These are phyloP conservation scores for Draba incana DNA, from an alignment of 345 rosid genomes.

Conservation along the genomic window DNA sequence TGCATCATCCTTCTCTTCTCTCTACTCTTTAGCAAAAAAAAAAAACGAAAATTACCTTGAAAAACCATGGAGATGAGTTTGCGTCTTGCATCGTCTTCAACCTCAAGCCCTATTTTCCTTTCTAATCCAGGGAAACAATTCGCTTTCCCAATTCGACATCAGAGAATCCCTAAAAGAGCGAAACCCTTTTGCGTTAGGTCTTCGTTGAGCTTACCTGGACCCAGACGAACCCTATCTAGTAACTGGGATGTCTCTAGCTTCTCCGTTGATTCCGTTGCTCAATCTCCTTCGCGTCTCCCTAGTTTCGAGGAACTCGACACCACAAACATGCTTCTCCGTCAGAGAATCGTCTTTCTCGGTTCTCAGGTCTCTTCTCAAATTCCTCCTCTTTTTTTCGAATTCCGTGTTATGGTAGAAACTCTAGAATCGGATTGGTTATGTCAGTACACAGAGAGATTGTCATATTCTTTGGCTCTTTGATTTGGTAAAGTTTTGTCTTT, in stretches of 20 bases:
- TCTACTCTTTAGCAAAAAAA: not conserved
- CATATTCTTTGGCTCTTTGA: not conserved
- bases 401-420: too few species aligned
- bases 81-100: constrained; percentile 36
- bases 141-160: not conserved
- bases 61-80: constrained; percentile 42
- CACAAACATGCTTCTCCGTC: constrained; percentile 93
- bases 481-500: too few species aligned
- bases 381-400: not conserved
- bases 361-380: constrained; percentile 57
- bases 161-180: constrained; percentile 32
- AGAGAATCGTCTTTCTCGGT: constrained; percentile 82
- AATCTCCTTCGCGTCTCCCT: constrained; percentile 60
- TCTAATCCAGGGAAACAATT: constrained; percentile 12
- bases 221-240: constrained; percentile 57
- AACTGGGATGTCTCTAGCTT: constrained; percentile 64
- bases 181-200: constrained; percentile 50
- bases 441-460: too few species aligned
- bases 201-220: constrained; percentile 37
- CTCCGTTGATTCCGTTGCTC: constrained; percentile 39
- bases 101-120: constrained; percentile 20
- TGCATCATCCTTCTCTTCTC: constrained; percentile 25
- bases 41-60: not conserved
- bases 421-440: too few species aligned
- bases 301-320: constrained; percentile 83